A percentile compares a stretch with the other conserved stretches of the same genome.
These are phyloP conservation scores for Phytophthora tubulina DNA, from an alignment of 352 stramenopile genomes.

Conservation along the genomic window DNA sequence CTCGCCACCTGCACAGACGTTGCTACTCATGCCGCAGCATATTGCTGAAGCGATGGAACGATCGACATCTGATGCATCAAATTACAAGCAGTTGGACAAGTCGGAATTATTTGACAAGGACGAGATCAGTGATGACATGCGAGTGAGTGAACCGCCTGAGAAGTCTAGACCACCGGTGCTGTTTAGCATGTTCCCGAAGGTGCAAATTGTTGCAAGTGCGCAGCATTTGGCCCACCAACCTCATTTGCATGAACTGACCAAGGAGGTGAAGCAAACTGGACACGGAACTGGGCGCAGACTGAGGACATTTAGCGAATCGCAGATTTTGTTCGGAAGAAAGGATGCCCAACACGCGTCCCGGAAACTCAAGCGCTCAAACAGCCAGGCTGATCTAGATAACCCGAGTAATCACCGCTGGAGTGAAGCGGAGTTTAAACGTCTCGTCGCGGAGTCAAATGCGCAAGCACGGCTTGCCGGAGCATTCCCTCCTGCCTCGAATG, in stretches of 20 bases:
- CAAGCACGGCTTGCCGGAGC: constrained; percentile 56
- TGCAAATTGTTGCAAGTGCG: constrained; percentile 83
- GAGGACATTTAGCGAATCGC: constrained; percentile 69
- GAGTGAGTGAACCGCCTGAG: constrained; percentile 62
- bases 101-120: constrained; percentile 81
- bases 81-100: constrained; percentile 75
- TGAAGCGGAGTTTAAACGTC: constrained; percentile 74
- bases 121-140: constrained; percentile 79
- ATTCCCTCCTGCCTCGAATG: constrained; percentile 41
- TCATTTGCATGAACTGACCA: constrained; percentile 60
- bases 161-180: constrained; percentile 62
- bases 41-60: constrained; percentile 73
- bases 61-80: constrained; percentile 63
- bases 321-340: constrained; percentile 52
- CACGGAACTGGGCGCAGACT: constrained; percentile 42
- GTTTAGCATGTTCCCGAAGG: constrained; percentile 89
- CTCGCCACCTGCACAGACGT: constrained; percentile 56
- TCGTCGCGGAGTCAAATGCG: constrained; percentile 73
- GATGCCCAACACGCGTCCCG: constrained; percentile 45
- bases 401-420: constrained; percentile 81
- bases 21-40: constrained; percentile 84
- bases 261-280: constrained; percentile 50
- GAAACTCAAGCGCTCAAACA: constrained; percentile 80
- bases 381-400: constrained; percentile 67
- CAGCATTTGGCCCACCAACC: constrained; percentile 82